Conservation (phyloP, 441 rosid genomes). For the Populus hybrid region DNA sequence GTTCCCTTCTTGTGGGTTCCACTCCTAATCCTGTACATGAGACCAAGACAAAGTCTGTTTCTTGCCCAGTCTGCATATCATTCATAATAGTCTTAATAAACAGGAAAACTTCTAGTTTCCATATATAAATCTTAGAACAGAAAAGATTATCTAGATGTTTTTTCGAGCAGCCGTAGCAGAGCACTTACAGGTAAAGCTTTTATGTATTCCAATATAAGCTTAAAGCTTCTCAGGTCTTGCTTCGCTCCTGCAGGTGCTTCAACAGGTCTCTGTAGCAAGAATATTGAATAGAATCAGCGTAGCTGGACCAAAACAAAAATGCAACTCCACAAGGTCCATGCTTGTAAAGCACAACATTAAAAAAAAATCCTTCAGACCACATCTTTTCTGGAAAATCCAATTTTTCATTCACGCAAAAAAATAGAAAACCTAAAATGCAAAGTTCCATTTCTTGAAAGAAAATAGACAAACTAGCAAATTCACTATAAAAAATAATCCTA, state of each 20-base stretch:
- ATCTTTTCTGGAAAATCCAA: background rate
- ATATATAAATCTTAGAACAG: background rate
- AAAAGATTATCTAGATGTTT: background rate
- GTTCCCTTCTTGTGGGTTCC: conserved; percentile 86
- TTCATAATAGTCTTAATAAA: background rate
- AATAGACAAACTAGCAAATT: background rate
- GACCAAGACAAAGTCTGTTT: conserved; percentile 86
- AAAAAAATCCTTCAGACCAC: background rate
- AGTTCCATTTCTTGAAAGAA: background rate
- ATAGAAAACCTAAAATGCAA: background rate
- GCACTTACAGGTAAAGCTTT: conserved; percentile 88
- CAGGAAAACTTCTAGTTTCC: background rate
- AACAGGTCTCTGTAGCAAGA: conserved; percentile 51
- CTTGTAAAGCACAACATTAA: background rate
- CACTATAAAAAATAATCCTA: background rate
- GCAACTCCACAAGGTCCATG: background rate
- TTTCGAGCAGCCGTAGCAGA: background rate
- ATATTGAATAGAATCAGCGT: conserved; percentile 8
- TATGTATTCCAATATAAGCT: conserved; percentile 78
- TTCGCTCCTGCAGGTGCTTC: conserved; percentile 60
- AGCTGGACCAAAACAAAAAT: background rate
- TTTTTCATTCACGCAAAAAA: background rate
- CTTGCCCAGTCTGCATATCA: conserved; percentile 84
- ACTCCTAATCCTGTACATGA: conserved; percentile 92
- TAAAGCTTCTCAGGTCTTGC: conserved; percentile 87